Base-by-base conservation (phyloP, 495 filamentous ascomycete genomes). In the Trichoderma gamsii region DNA sequence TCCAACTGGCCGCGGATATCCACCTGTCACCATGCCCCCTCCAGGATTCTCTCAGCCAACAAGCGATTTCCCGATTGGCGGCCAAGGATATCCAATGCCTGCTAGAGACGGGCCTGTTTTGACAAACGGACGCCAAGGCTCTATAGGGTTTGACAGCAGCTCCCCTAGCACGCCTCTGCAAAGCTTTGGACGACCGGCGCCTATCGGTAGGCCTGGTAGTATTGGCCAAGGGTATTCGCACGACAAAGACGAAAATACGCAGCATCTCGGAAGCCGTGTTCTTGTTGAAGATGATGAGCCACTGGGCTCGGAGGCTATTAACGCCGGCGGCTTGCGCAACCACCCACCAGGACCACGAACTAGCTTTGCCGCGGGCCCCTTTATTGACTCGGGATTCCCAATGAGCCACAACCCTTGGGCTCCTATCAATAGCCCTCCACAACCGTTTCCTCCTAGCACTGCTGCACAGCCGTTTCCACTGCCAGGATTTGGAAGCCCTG, bases 201-300 rank as follows among this genome's bases (percentile, higher is more conserved):
- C 94, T 6, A 98, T 98, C 67, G 90, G 92, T 69, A 86, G 92
- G 46, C 93, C 95, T 2, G 87, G 88, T 25, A 98, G 93, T 77
- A 87, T 89, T 23, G 81, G 82, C 23, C 76, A 80, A 13, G 76
- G 78, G 3, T 80, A 79, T 66, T 76, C 82, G 18, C 79, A 76
- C 29, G 79, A 81, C 56, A 76, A 80, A 49, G 92, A 97, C 67
- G 87, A 93, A 66, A 79, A 96, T 61, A 90, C 86, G 67, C 84
- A 87, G 64, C 92, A 93, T 74, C 84, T 99, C n/a, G 96, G 95
- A 12, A 97, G 94, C 78, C 93, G 89, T 75, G 94, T 93, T 11
- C 80, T 99, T n/a, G 81, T 97, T 46, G 93, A 96, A n/a, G 65
- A 66, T 25, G 65, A 66, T 29, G 65, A 66, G 16, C 65, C 65